Base-by-base conservation (phyloP, 148 eudicot genomes). In the Heliamphora exappendiculata region DNA sequence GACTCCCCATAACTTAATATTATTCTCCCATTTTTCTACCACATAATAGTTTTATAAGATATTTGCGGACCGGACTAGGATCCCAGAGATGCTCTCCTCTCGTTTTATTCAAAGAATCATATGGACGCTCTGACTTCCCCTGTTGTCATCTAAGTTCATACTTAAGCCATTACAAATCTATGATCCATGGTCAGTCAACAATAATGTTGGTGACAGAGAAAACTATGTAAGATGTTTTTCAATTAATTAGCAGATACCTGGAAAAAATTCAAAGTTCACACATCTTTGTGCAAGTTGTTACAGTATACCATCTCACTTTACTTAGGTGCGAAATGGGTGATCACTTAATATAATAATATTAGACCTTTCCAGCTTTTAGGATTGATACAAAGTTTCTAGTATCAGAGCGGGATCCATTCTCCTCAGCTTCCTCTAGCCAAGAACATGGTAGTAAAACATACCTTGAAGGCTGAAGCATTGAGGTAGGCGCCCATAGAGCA, bases 381-480 rank as follows among this genome's bases (percentile, higher is more conserved):
- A n/a, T n/a, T n/a, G n/a, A n/a, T n/a, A n/a, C n/a, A n/a, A n/a
- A n/a, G n/a, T n/a, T n/a, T n/a, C n/a, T n/a, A n/a, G n/a, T n/a
- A n/a, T n/a, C n/a, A n/a, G n/a, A n/a, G n/a, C n/a, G n/a, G n/a
- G n/a, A n/a, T n/a, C n/a, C n/a, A n/a, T n/a, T n/a, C n/a, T n/a
- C n/a, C n/a, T n/a, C n/a, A 45, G 60, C 60, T 14, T 44, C 41
- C 71, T 49, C 53, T 28, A 76, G 28, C 10, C 54, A 37, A 76
- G 2, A 2, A n/a, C 33, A 6, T 3, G 19, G 66, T 12, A 22
- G 74, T 0, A 53, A 60, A 64, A 37, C 64, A 67, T 81, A 91
- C 96, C 93, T 88, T 63, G 90, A 82, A 68, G 76, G 62, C 55
- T 70, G 87, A 76, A 62, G 70, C 36, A 62, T 42, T 54, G 76